phyloP scores from a whole-genome alignment of 2,329 filamentous ascomycete genomes.

The Colletotrichum tofieldiae region DNA sequence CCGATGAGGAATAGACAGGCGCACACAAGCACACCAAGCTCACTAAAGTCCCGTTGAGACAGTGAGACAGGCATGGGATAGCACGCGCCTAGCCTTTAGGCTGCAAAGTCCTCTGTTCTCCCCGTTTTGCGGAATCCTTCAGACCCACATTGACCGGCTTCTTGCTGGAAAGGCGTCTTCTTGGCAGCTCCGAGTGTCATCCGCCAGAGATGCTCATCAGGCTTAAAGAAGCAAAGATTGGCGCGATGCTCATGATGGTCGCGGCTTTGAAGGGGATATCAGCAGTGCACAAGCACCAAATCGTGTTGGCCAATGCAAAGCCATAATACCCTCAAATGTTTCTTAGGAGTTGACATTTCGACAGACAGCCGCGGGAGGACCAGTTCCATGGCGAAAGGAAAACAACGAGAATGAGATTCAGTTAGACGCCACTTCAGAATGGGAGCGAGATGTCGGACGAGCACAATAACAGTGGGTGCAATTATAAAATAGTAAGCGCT shows the following conservation, averaged over 20 bases:
- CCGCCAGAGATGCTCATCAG: neutral
- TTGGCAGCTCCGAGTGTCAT: slow-evolving; percentile 20
- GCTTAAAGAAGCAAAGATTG: slow-evolving; percentile 19
- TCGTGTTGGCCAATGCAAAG: neutral
- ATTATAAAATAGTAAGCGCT: slow-evolving; percentile 34
- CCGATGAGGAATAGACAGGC: neutral
- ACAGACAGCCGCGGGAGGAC: neutral
- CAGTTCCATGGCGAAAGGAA: neutral
- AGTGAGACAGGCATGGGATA: neutral
- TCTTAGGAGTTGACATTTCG: neutral
- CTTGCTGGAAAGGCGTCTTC: slow-evolving; percentile 4
- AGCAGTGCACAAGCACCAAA: too few species aligned
- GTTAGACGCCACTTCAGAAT: neutral
- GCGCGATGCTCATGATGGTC: neutral
- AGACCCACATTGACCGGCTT: slow-evolving; percentile 22
- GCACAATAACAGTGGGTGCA: slow-evolving; percentile 13
- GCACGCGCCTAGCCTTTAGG: slow-evolving; percentile 1
- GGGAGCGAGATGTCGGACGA: slow-evolving; percentile 17
- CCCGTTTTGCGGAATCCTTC: slow-evolving; percentile 27
- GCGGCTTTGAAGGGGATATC: neutral
- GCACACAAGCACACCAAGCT: slow-evolving; percentile 18
- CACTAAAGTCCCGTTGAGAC: slow-evolving; percentile 2
- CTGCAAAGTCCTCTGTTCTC: neutral
- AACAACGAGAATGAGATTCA: too few species aligned
- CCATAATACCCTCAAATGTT: neutral